Conservation (phyloP, 1,139 yeast species). For the Diutina mesorugosa region DNA sequence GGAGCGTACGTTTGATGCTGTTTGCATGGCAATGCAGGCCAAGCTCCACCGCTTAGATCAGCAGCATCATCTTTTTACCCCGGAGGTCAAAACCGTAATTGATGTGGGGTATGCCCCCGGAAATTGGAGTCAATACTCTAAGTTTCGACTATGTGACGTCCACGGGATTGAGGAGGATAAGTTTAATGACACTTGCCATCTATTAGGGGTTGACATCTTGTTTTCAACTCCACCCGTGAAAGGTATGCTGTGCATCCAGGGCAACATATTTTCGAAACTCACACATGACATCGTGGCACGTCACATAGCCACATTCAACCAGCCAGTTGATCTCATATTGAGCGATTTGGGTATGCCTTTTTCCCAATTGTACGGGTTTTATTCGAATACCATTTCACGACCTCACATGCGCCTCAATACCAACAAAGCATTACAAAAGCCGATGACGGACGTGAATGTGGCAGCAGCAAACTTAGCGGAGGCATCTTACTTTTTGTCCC, state of each 20-base stretch:
- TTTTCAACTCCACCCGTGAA: conserved; percentile 58
- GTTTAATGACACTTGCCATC: conserved; percentile 44
- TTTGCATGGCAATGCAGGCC: conserved; percentile 1
- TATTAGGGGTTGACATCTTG: conserved; percentile 77
- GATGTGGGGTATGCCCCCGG: conserved; percentile 86
- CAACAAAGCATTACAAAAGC: conserved; percentile 15
- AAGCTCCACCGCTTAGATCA: background rate
- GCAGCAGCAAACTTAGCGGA: conserved; percentile 62
- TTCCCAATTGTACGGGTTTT: conserved; percentile 50
- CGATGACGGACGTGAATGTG: conserved; percentile 14
- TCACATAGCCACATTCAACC: conserved; percentile 14
- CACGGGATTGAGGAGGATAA: conserved; percentile 29
- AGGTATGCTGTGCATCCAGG: conserved; percentile 80
- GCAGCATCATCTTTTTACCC: background rate
- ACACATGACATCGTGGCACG: conserved; percentile 32
- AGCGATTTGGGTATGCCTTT: conserved; percentile 84
- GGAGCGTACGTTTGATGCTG: background rate
- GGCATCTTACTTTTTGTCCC: conserved; percentile 70
- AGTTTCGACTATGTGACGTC: conserved; percentile 14
- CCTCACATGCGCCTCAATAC: conserved; percentile 36
- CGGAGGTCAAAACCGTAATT: conserved; percentile 6
- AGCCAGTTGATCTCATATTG: conserved; percentile 39
- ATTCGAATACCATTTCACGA: conserved; percentile 62
- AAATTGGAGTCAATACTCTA: conserved; percentile 82
- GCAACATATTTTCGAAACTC: conserved; percentile 58